Evolutionary conservation across 441 rosid species (phyloP).

Genomic region (Biscutella laevigata): DNA sequence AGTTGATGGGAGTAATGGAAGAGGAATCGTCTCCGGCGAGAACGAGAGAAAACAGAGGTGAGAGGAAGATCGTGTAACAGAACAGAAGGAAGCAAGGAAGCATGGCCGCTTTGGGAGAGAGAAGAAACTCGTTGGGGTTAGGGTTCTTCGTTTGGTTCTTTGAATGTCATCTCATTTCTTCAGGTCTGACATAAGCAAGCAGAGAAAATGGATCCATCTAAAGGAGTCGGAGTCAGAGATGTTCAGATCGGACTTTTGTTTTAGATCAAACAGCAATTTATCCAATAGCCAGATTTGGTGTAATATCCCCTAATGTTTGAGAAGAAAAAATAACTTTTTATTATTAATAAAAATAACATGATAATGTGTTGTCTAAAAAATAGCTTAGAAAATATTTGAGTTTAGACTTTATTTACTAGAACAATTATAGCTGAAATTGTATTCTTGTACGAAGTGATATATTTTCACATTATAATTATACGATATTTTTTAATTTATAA

Average conservation of each 20-base stretch:
- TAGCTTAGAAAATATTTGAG: no score
- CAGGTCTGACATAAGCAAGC: neutral
- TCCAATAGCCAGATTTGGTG: no score
- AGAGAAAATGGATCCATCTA: constrained; percentile 9
- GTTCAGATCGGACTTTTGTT: neutral
- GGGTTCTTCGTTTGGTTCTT: neutral
- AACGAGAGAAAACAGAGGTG: constrained; percentile 19
- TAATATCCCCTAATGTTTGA: no score
- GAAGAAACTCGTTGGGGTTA: neutral
- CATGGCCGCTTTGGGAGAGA: constrained; percentile 19
- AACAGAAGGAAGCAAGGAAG: constrained; percentile 1
- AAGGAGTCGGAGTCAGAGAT: neutral
- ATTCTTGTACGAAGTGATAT: no score
- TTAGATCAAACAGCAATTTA: no score
- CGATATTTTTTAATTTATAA: no score
- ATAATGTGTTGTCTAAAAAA: no score
- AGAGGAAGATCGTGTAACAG: constrained; percentile 20
- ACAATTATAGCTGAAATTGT: no score
- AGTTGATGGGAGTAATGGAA: constrained; percentile 59
- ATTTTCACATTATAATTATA: no score
- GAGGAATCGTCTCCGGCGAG: constrained; percentile 24
- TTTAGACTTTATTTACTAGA: no score
- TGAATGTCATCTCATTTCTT: constrained; percentile 14
- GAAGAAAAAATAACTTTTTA: no score
- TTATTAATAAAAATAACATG: no score